These are phyloP conservation scores for Spergularia azorica DNA, from an alignment of 179 eudicot genomes.

Conservation along the genomic window DNA sequence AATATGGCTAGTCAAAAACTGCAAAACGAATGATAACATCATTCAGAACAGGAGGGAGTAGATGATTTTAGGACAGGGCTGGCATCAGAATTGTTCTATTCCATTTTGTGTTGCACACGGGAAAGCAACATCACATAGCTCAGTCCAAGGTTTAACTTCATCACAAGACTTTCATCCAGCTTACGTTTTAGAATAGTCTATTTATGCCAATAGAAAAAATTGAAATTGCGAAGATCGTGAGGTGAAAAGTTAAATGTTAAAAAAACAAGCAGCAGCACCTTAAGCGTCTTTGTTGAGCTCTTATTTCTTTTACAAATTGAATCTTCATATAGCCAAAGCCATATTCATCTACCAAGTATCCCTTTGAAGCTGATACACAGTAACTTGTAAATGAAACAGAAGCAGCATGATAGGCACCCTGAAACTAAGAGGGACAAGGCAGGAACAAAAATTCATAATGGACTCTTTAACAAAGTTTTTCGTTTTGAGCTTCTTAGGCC, in stretches of 20 bases:
- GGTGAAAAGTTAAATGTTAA: not conserved
- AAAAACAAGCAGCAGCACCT: slow-evolving; percentile 50
- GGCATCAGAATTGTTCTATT: slow-evolving; percentile 93
- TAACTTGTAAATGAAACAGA: slow-evolving; percentile 4
- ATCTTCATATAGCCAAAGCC: slow-evolving; percentile 87
- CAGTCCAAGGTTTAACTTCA: slow-evolving; percentile 97
- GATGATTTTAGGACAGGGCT: slow-evolving; percentile 24
- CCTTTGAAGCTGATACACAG: slow-evolving; percentile 70
- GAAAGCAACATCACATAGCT: slow-evolving; percentile 95
- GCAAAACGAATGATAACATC: too few relatives aligned
- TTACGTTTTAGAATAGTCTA: slow-evolving; percentile 94
- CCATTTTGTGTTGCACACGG: slow-evolving; percentile 97
- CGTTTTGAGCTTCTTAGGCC: too few relatives aligned
- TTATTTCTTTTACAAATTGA: slow-evolving; percentile 74
- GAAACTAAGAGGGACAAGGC: not conserved
- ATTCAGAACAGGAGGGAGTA: too few relatives aligned
- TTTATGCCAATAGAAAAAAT: slow-evolving; percentile 26
- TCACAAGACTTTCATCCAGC: slow-evolving; percentile 96
- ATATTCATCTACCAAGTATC: slow-evolving; percentile 93
- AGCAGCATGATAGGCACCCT: not conserved
- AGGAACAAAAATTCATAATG: too few relatives aligned
- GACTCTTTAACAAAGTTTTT: too few relatives aligned
- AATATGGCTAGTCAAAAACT: too few relatives aligned
- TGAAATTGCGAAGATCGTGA: slow-evolving; percentile 18
- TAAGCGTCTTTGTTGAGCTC: slow-evolving; percentile 82